Evolutionary conservation across 2,329 filamentous ascomycete species (phyloP).

Genomic region (Ophiostoma ulmi): DNA sequence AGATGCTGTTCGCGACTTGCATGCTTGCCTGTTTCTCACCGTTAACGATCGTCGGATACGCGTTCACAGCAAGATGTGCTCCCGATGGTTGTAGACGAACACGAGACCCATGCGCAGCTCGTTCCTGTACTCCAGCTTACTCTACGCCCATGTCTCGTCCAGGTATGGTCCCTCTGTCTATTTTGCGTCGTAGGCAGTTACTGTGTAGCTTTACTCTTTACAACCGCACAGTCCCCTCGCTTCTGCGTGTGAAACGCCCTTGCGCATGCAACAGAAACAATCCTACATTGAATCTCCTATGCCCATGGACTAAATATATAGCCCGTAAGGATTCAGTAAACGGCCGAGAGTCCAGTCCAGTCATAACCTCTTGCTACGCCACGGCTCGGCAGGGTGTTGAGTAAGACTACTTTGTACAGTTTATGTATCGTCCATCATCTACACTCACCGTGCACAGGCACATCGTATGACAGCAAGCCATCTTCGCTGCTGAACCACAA

Average conservation of each 20-base stretch:
- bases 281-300: not conserved
- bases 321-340: not conserved
- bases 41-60: not conserved
- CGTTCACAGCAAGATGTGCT: not conserved
- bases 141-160: not conserved
- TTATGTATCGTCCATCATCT: not conserved
- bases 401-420: not conserved
- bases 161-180: not conserved
- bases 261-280: conserved; percentile 6
- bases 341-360: not conserved
- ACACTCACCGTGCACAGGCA: not conserved
- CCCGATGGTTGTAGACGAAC: not conserved
- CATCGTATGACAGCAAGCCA: not conserved
- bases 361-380: not conserved
- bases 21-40: not conserved
- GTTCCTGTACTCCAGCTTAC: no score
- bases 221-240: not conserved
- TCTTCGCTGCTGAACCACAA: not conserved
- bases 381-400: not conserved
- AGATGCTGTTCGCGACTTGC: no score
- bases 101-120: no score
- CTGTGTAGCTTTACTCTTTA: not conserved
- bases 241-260: conserved; percentile 6
- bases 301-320: not conserved
- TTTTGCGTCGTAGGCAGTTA: not conserved